These are phyloP conservation scores for Fulvia fulva DNA, from an alignment of 2,329 filamentous ascomycete genomes.

Conservation along the genomic window DNA sequence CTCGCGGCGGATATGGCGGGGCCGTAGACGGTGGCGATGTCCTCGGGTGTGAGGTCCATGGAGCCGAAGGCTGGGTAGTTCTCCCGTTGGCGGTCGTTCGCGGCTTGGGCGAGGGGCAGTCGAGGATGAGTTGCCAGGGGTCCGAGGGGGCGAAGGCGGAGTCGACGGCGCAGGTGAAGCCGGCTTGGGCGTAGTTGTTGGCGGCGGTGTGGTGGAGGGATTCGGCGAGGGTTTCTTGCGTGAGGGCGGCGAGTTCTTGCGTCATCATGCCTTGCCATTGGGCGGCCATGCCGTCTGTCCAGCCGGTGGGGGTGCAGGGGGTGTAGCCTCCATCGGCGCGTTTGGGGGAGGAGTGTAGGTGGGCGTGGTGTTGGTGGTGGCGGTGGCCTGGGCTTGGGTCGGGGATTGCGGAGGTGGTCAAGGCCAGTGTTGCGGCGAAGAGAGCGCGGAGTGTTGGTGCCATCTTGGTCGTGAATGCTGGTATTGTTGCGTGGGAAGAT, in stretches of 20 bases:
- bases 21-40: conserved; percentile 14
- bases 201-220: neutral
- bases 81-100: conserved; percentile 11
- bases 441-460: neutral
- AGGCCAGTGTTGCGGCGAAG: neutral
- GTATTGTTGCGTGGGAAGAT: neutral
- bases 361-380: neutral
- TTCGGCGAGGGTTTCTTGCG: conserved; percentile 1
- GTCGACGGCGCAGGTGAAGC: conserved; percentile 3
- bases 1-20: conserved; percentile 10
- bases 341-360: too few relatives aligned
- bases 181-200: conserved; percentile 10
- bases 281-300: conserved; percentile 1
- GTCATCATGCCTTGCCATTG: conserved; percentile 16
- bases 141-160: conserved; percentile 7
- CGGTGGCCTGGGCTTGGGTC: neutral
- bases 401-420: neutral
- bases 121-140: conserved; percentile 8
- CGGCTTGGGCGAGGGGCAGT: conserved; percentile 11
- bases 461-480: neutral
- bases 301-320: conserved; percentile 3
- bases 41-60: conserved; percentile 14
- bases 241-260: conserved; percentile 9
- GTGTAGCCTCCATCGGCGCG: neutral
- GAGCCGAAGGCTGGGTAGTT: conserved; percentile 13